Base-by-base conservation (phyloP, 208 protist genomes). In the Leishmania turanica region DNA sequence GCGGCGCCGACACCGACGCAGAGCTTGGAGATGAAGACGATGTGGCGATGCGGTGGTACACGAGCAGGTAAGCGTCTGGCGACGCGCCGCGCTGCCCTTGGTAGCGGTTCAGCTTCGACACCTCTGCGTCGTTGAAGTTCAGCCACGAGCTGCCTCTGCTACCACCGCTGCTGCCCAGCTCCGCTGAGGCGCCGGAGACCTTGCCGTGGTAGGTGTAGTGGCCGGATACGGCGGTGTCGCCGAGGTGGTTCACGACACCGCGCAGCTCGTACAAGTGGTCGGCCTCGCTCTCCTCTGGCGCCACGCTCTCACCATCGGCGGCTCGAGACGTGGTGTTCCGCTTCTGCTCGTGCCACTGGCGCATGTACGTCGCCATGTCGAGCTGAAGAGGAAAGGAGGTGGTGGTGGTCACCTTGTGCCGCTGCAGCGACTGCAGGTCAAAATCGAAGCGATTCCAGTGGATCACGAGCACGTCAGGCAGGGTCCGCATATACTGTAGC, bases 151-250 rank as follows among this genome's bases (percentile, higher is more conserved):
- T 37, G 47, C 37, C 40, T 34, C 71, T 68, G 24, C 45, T 13
- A 19, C 62, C 31, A n/a, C 78, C 31, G n/a, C 49, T 40, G 47
- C 9, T 68, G 64, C 4, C 27, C 31, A 45, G 53, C 9, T 15
- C n/a, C 1, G 79, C 27, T 4, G 62, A 37, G 11, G 47, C 37
- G 64, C n/a, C 71, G 47, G 64, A 79, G 9, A 95, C 85, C 79
- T 91, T 93, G 6, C 88, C 89, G 69, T 93, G 80, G 85, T 92
- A 97, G 15, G 92, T 96, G 87, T 97, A 97, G 85, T 97, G 94
- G 31, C 94, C 94, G 34, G 85, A 93, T 3, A 88, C 64, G 7
- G 94, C 94, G 5, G 81, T 88, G 31, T 91, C 85, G 45, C 94
- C 92, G 27, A 90, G 74, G 78, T 97, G 94, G 79, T 96, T 93